Percentiles rank a stretch among this genome's conserved stretches.
phyloP scores from a whole-genome alignment of 2,329 filamentous ascomycete genomes.

The Trichoderma sp. region DNA sequence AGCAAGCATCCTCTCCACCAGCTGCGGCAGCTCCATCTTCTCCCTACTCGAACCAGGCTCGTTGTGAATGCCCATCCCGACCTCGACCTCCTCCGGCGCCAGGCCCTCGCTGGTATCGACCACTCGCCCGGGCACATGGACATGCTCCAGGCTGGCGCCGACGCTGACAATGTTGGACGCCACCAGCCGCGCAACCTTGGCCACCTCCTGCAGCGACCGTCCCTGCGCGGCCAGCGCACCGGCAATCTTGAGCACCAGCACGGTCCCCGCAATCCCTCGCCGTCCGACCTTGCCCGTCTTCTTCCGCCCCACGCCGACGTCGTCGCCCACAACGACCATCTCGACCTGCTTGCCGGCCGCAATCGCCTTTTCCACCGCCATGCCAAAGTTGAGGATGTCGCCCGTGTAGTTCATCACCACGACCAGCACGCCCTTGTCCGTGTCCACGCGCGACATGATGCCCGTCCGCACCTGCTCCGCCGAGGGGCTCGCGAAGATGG shows the following conservation, averaged over 20 bases:
- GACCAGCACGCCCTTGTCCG: slow-evolving; percentile 76
- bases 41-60: slow-evolving; percentile 61
- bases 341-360: slow-evolving; percentile 76
- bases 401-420: slow-evolving; percentile 95
- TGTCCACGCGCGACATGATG: slow-evolving; percentile 72
- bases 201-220: slow-evolving; percentile 68
- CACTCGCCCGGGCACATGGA: slow-evolving; percentile 85
- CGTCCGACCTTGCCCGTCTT: slow-evolving; percentile 90
- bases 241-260: slow-evolving; percentile 86
- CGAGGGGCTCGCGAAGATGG: slow-evolving; percentile 80
- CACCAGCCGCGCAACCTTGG: slow-evolving; percentile 68
- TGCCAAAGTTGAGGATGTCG: slow-evolving; percentile 87
- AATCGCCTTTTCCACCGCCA: slow-evolving; percentile 89
- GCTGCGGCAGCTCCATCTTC: slow-evolving; percentile 54
- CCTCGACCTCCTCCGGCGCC: slow-evolving; percentile 58
- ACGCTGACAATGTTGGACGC: slow-evolving; percentile 81
- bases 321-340: slow-evolving; percentile 90
- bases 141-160: slow-evolving; percentile 82
- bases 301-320: slow-evolving; percentile 81
- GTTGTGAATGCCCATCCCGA: slow-evolving; percentile 81
- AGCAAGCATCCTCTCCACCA: slow-evolving; percentile 67
- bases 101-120: slow-evolving; percentile 61
- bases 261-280: slow-evolving; percentile 87
- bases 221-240: slow-evolving; percentile 80
- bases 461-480: slow-evolving; percentile 81